Evolutionary conservation across 1,139 yeast genomes (phyloP), one percentile per base, ranked within the genome.

Genomic region (Debaryomyces singareniensis): DNA sequence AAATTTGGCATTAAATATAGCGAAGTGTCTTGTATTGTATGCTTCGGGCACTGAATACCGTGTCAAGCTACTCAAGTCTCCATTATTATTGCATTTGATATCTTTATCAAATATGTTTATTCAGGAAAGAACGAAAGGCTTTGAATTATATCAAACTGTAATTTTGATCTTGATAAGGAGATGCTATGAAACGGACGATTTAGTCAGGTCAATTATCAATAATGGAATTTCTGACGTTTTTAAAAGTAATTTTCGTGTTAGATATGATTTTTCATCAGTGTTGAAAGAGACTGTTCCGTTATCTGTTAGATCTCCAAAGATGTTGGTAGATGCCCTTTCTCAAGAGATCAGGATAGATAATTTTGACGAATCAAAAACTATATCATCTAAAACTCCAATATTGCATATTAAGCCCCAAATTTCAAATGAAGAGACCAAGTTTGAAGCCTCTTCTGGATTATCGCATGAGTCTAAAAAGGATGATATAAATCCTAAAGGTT

Each of bases 141-240:
- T 7, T 12, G 41, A 38, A 4, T 33, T 33, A 18, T 35, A 36
- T 24, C 40, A 41, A 39, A 38, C 49, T 14, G 35, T 41, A 25
- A 24, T 55, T 13, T 53, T 48, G 1, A 59, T 75, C 15, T 58
- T 86, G 16, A 53, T 80, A 4, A 69, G 96, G 45, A 67, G 83
- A 31, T 75, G 87, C 34, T 76, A 78, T 47, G 97, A 89, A 49
- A 70, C 76, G 1, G 54, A 58, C 0, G 68, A 65, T 0, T 57
- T 74, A 11, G 57, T 86, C 12, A 58, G 63, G 16, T 58, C 58
- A 13, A 57, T 71, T 26, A 72, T 85, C 50, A 48, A 55, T 13
- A 51, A 69, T 35, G 79, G 76, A 33, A 43, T 80, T 11, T 45
- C 59, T 5, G 58, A 58, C 20, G 49, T 57, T 16, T 65, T 68